phyloP scores from a whole-genome alignment of 805 yeast species.

The Schizosaccharomyces octosporus region DNA sequence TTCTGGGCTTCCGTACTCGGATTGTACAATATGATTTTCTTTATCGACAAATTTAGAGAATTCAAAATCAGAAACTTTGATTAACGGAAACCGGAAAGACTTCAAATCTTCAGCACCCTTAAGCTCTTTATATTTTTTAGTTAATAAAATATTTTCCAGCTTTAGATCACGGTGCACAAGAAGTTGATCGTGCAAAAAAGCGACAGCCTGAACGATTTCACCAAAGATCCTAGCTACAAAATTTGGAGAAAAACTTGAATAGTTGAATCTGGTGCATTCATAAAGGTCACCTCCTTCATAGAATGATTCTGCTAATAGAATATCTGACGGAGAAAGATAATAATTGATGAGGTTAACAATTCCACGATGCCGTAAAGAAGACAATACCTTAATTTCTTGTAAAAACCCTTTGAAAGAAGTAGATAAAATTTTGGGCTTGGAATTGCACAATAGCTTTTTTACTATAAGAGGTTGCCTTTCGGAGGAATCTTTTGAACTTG shows the following conservation, averaged over 20 bases:
- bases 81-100: neutral
- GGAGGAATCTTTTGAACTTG: no score
- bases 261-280: neutral
- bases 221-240: neutral
- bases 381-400: neutral
- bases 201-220: neutral
- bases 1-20: conserved; percentile 90
- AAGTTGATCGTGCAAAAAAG: neutral
- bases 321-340: neutral
- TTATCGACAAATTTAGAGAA: neutral
- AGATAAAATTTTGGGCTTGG: no score
- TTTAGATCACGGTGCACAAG: neutral
- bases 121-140: neutral
- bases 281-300: neutral
- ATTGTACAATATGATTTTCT: neutral
- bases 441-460: no score
- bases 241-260: neutral
- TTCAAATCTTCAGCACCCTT: neutral
- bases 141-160: neutral
- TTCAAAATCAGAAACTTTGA: neutral
- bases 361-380: neutral
- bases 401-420: neutral
- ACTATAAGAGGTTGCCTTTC: no score
- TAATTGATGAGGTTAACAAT: neutral
- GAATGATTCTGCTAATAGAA: neutral